phyloP scores from a whole-genome alignment of 169 alveolate species.

The Eimeria necatrix region DNA sequence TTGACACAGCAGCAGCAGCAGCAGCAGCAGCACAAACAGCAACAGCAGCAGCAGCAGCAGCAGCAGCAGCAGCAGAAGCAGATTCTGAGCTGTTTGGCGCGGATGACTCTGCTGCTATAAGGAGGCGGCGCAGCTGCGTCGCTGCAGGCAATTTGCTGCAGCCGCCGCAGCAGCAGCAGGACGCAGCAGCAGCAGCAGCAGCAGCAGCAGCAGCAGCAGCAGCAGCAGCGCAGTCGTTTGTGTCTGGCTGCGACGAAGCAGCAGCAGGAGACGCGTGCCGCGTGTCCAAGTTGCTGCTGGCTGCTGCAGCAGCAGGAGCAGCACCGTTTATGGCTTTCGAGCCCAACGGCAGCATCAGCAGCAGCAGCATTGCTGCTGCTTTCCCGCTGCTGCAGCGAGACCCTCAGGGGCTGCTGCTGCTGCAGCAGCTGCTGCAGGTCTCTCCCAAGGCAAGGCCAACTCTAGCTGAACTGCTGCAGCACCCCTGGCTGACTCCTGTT shows the following conservation, averaged over 20 bases:
- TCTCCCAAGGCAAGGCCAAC: not conserved
- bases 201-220: not conserved
- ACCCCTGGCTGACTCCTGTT: not conserved
- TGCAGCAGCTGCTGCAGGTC: slow-evolving; percentile 10
- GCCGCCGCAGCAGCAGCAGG: not conserved
- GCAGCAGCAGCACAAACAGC: too few species aligned
- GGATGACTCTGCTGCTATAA: not conserved
- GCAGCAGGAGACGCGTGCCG: not conserved
- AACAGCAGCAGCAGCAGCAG: too few species aligned
- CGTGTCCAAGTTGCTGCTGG: not conserved
- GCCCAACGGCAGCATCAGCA: not conserved
- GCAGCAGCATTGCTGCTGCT: not conserved
- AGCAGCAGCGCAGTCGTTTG: not conserved
- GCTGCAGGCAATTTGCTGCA: not conserved
- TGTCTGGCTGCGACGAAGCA: not conserved
- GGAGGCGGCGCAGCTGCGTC: slow-evolving; percentile 16
- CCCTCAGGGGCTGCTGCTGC: not conserved
- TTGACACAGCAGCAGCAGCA: slow-evolving; percentile 13
- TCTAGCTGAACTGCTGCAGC: not conserved
- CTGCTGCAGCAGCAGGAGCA: slow-evolving; percentile 4
- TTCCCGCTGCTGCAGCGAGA: not conserved
- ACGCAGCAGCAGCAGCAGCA: not conserved
- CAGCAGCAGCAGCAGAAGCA: too few species aligned
- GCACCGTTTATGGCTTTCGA: not conserved
- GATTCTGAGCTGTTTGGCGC: not conserved